These are phyloP conservation scores for Coemansia sp. DNA, from an alignment of 192 early-diverging fungal species.

Conservation along the genomic window DNA sequence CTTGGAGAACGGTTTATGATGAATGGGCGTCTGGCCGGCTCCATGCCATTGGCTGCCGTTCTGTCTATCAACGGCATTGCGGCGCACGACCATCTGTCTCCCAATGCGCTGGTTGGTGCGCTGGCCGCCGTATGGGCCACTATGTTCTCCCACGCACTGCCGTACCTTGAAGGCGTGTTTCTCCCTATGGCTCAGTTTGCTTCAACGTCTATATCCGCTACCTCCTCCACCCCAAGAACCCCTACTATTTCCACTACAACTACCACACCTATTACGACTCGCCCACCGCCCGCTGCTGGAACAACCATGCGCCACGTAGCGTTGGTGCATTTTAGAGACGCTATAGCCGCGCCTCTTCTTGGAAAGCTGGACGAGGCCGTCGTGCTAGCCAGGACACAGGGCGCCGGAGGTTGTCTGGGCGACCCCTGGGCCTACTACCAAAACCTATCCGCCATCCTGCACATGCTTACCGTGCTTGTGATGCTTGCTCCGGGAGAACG, in stretches of 20 bases:
- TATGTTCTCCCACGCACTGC: slow-evolving; percentile 78
- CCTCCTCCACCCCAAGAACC: neutral
- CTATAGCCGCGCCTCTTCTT: slow-evolving; percentile 32
- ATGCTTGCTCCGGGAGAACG: slow-evolving; percentile 38
- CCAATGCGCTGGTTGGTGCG: slow-evolving; percentile 66
- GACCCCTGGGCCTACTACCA: neutral
- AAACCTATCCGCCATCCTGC: slow-evolving; percentile 13
- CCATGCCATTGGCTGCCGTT: slow-evolving; percentile 35
- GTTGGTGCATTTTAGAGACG: slow-evolving; percentile 40
- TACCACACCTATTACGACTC: neutral
- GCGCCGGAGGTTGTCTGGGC: neutral
- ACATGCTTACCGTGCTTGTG: slow-evolving; percentile 43
- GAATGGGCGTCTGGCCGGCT: no score
- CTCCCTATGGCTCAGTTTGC: slow-evolving; percentile 61
- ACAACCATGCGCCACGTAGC: slow-evolving; percentile 25
- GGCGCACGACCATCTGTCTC: slow-evolving; percentile 55
- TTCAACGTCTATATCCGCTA: neutral
- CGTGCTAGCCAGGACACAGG: neutral
- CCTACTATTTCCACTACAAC: neutral
- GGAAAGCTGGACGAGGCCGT: slow-evolving; percentile 23
- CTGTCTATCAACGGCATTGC: slow-evolving; percentile 39
- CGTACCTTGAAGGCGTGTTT: slow-evolving; percentile 86
- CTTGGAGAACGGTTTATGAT: no score
- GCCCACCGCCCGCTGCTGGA: neutral
- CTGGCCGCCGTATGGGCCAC: slow-evolving; percentile 80